These are phyloP conservation scores for Termitomyces titanicus DNA, from an alignment of 768 basidiomycete species.

Conservation along the genomic window DNA sequence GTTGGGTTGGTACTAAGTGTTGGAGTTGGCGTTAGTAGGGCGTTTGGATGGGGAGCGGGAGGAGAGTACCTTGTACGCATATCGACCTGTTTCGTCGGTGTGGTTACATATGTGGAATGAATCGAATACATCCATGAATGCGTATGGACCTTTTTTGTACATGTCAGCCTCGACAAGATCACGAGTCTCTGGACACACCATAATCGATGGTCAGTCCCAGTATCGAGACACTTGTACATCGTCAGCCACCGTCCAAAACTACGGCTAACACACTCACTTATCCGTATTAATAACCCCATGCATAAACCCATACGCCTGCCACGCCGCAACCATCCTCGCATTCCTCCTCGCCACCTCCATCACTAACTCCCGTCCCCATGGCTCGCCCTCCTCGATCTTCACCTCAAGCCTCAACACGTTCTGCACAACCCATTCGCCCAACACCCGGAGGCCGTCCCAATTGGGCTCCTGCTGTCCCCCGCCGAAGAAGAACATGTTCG, in stretches of 20 bases:
- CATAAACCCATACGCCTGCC: conserved; percentile 96
- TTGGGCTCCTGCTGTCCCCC: conserved; percentile 75
- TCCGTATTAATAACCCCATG: conserved; percentile 98
- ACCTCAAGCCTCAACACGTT: conserved; percentile 53
- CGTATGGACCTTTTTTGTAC: conserved; percentile 67
- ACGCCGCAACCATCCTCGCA: conserved; percentile 88
- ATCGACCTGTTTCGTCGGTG: conserved; percentile 73
- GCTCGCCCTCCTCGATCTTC: conserved; percentile 42
- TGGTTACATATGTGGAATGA: conserved; percentile 88
- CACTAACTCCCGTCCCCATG: conserved; percentile 73
- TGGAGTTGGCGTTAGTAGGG: neutral
- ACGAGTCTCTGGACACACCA: conserved; percentile 30
- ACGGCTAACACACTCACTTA: conserved; percentile 71
- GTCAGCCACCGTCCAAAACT: conserved; percentile 7
- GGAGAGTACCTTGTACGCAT: conserved; percentile 56
- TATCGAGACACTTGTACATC: conserved; percentile 56
- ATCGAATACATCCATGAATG: conserved; percentile 94
- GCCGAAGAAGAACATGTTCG: conserved; percentile 62
- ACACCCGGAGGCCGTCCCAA: conserved; percentile 65
- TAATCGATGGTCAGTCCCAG: conserved; percentile 78
- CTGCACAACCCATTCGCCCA: conserved; percentile 72
- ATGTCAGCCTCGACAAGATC: neutral
- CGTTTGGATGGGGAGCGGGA: neutral
- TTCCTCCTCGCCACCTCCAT: conserved; percentile 81
- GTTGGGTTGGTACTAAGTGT: conserved; percentile 61